A percentile compares a stretch with the other conserved stretches of the same genome.
Conservation (phyloP, 2,329 filamentous ascomycete species). For the Diplocarpon mali region DNA sequence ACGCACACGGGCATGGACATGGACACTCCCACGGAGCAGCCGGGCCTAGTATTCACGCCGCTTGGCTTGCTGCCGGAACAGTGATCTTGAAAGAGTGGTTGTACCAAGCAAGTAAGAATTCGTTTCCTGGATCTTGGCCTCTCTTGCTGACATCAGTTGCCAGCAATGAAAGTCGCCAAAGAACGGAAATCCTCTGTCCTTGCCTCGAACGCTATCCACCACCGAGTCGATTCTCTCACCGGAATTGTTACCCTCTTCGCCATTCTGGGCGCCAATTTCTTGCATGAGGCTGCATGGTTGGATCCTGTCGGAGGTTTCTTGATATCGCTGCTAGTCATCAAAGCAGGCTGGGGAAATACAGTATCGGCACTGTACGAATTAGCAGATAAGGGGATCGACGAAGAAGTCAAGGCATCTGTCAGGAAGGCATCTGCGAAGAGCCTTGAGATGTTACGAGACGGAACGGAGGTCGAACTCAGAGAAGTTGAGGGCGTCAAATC, state of each 20-base stretch:
- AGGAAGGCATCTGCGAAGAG: constrained; percentile 52
- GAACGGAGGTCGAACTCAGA: constrained; percentile 55
- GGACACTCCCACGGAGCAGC: constrained; percentile 36
- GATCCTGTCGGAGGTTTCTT: constrained; percentile 88
- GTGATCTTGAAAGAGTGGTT: constrained; percentile 94
- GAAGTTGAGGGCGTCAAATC: constrained; percentile 87
- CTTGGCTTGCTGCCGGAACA: constrained; percentile 84
- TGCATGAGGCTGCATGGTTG: constrained; percentile 79
- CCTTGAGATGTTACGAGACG: constrained; percentile 41
- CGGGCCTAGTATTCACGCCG: constrained; percentile 81
- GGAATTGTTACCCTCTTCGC: constrained; percentile 85
- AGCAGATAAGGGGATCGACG: constrained; percentile 80
- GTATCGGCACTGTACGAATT: constrained; percentile 72
- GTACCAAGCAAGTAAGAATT: constrained; percentile 81
- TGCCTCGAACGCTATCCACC: constrained; percentile 91
- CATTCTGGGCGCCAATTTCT: constrained; percentile 79
- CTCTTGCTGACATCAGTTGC: constrained; percentile 16
- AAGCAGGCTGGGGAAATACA: constrained; percentile 81
- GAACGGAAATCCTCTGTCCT: constrained; percentile 93
- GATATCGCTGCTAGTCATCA: constrained; percentile 88
- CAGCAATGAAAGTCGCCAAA: constrained; percentile 88
- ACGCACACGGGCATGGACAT: constrained; percentile 56
- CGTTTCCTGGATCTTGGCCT: background rate
- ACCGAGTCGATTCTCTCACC: constrained; percentile 90
- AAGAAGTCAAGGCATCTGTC: constrained; percentile 67